Percentiles rank a stretch among this genome's conserved stretches.
Conservation (phyloP, 2,329 filamentous ascomycete species). For the Fusarium sp. region DNA sequence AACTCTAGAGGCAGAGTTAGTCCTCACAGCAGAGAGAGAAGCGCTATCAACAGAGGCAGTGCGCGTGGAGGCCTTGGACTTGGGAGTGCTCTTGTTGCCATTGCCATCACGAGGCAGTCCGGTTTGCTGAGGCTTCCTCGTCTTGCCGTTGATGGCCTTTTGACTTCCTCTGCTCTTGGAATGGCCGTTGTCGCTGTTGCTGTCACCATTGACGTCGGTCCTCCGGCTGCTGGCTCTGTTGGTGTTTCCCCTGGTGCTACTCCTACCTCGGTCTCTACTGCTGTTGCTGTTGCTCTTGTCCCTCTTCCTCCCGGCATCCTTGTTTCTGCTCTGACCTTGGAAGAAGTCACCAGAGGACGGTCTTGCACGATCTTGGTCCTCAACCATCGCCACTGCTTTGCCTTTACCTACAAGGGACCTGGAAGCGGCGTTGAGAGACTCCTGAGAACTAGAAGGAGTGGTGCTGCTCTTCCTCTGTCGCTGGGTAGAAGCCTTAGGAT, state of each 20-base stretch:
- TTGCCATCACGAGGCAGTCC: no score
- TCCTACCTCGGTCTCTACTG: not conserved
- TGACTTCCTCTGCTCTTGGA: no score
- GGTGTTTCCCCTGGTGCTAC: not conserved
- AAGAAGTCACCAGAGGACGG: not conserved
- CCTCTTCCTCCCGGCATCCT: not conserved
- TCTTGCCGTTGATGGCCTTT: no score
- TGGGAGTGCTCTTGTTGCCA: no score
- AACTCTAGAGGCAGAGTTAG: no score
- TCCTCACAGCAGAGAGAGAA: no score
- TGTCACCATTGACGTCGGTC: no score
- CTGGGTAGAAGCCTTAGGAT: not conserved
- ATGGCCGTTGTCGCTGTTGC: no score
- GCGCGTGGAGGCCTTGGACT: no score
- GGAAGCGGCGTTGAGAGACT: not conserved
- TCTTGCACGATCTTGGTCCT: not conserved
- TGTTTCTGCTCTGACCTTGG: not conserved
- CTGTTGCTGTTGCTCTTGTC: not conserved
- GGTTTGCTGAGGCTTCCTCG: no score
- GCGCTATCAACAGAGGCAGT: no score
- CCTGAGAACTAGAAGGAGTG: not conserved
- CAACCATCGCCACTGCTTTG: not conserved
- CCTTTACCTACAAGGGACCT: not conserved
- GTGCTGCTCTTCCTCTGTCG: not conserved
- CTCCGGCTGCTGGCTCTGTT: no score